Conservation (phyloP, 2,329 filamentous ascomycete species). For the Bisporella sp. region DNA sequence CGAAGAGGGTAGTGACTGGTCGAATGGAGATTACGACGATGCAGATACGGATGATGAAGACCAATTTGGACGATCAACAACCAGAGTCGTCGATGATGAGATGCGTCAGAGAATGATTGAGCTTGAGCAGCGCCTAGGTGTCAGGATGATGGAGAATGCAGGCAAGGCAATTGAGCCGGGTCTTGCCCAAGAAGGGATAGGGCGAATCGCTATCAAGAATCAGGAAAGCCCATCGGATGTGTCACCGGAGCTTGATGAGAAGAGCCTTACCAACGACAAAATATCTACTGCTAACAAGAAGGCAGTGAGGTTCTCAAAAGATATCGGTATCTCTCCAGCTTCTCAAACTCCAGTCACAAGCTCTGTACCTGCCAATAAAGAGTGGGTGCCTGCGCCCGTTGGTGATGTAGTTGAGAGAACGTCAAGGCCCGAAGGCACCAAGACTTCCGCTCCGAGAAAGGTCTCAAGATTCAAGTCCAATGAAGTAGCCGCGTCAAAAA, state of each 20-base stretch:
- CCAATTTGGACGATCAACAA: conserved; percentile 68
- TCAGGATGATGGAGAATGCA: conserved; percentile 46
- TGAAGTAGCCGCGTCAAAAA: conserved; percentile 17
- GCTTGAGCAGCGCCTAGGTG: conserved; percentile 68
- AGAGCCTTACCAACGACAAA: not conserved
- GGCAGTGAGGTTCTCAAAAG: conserved; percentile 72
- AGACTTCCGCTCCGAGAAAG: conserved; percentile 26
- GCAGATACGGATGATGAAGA: conserved; percentile 53
- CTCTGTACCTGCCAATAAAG: conserved; percentile 4
- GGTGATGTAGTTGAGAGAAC: conserved; percentile 38
- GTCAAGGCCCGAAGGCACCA: conserved; percentile 14
- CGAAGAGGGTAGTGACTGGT: conserved; percentile 58
- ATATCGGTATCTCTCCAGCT: conserved; percentile 60
- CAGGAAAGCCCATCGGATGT: conserved; percentile 7
- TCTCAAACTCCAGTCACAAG: conserved; percentile 23
- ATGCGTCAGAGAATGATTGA: conserved; percentile 71
- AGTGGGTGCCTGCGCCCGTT: conserved; percentile 30
- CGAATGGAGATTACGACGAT: conserved; percentile 43
- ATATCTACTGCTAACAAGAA: conserved; percentile 39
- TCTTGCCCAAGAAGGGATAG: conserved; percentile 44
- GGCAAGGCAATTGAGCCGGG: conserved; percentile 36
- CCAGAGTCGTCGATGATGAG: conserved; percentile 65
- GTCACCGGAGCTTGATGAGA: conserved; percentile 9
- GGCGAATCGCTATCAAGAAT: conserved; percentile 45
- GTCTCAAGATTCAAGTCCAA: conserved; percentile 36